Base-by-base conservation (phyloP, 1,284 basidiomycete species). In the Ustilago tritici region DNA sequence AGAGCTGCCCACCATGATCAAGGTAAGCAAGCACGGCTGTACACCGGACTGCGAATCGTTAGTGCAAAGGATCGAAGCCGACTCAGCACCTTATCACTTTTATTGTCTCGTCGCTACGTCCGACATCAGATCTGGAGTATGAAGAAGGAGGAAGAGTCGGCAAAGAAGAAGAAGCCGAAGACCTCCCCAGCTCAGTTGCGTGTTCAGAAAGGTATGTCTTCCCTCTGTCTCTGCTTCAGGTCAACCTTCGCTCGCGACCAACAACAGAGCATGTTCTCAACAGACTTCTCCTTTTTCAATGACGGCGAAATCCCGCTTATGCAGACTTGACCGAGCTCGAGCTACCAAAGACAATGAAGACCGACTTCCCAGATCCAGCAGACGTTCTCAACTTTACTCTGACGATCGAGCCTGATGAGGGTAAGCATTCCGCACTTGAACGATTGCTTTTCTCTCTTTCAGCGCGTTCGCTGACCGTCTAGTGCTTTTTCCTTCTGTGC, bases 301-400 rank as follows among this genome's bases (percentile, higher is more conserved):
- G 9, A 19, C 38, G 28, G 14, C 32, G 28, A 6, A 32, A 10
- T 28, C 23, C 14, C 11, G 9, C 19, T 17, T 31, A 8, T 11
- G 23, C 83, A 98, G 97, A 99, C 87, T 87, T 99, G 75, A 98
- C 97, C 35, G 97, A 99, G 87, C 91, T 99, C 56, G 97, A 98
- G 86, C 89, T 98, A 14, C 95, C 97, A 56, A 89, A 91, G 54
- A 99, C 97, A 28, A 99, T 99, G 95, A 92, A 93, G 89, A 97
- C 94, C 34, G 86, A 93, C 84, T 98, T 98, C 87, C 91, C 95
- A 23, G 93, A 98, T 89, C 91, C 95, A 67, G 89, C 90, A 67
- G 93, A 99, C 89, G 91, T 98, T 80, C 92, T 99, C 86, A 95
- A 98, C 90, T 99, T 99, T 87, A 92, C 91, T 56, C 90, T 99